Percentiles rank a stretch among this genome's conserved stretches.
These are phyloP conservation scores for Aristolochia californica DNA, from an alignment of 164 flowering plant genomes.

Conservation along the genomic window DNA sequence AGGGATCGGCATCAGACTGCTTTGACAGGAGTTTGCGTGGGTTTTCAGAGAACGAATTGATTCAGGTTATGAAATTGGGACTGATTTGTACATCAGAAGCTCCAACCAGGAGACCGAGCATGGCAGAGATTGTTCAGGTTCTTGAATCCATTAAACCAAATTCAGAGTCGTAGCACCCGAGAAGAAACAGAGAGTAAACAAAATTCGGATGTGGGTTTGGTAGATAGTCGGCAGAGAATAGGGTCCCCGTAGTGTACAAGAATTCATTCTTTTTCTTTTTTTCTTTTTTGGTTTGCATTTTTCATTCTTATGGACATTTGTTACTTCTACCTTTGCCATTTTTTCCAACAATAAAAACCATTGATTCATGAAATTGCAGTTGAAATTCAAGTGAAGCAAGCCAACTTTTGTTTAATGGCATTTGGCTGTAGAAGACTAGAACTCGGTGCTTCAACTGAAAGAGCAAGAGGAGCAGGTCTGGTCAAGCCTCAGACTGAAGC, in stretches of 20 bases:
- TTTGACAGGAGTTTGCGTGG: slow-evolving; percentile 69
- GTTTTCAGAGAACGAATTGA: slow-evolving; percentile 70
- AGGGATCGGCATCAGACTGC: slow-evolving; percentile 62
- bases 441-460: not conserved
- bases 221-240: slow-evolving; percentile 3
- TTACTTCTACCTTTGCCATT: slow-evolving; percentile 4
- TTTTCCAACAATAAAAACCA: slow-evolving; percentile 28
- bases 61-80: slow-evolving; percentile 91
- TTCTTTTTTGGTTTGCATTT: slow-evolving; percentile 18
- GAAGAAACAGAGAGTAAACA: not conserved
- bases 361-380: slow-evolving; percentile 15
- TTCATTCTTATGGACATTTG: slow-evolving; percentile 25
- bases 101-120: slow-evolving; percentile 82
- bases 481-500: not conserved
- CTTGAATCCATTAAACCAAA: slow-evolving; percentile 79
- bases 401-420: too few relatives aligned
- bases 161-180: slow-evolving; percentile 16
- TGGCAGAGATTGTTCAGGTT: slow-evolving; percentile 95
- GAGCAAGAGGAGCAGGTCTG: not conserved
- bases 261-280: slow-evolving; percentile 35
- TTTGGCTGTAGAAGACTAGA: too few relatives aligned
- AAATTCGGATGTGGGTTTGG: slow-evolving; percentile 6
- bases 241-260: slow-evolving; percentile 1
- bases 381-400: not conserved
- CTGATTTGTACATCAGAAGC: slow-evolving; percentile 71